A percentile compares a stretch with the other conserved stretches of the same genome.
These are phyloP conservation scores for Agarophyton chilense DNA, from an alignment of 23 red algal species.

Conservation along the genomic window DNA sequence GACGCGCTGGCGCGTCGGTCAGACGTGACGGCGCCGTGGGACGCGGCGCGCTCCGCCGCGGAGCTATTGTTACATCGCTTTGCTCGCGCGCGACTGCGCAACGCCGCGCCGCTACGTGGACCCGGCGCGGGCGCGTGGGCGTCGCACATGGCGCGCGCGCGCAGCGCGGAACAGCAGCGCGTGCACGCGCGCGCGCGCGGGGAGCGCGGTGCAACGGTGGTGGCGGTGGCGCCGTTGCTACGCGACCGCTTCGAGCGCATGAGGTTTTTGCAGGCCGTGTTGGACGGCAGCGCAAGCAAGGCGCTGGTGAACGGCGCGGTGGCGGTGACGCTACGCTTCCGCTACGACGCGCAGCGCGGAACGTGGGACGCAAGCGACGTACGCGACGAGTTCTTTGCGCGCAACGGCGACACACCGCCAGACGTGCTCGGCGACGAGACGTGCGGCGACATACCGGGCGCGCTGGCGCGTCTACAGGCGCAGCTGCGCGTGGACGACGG, in stretches of 20 bases:
- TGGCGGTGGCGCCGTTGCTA: background rate
- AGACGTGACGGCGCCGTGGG: slow-evolving; percentile 43
- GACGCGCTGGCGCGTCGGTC: background rate
- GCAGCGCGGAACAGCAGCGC: background rate
- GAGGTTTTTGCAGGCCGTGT: slow-evolving; percentile 22
- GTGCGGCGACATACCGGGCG: background rate
- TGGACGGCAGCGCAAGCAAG: slow-evolving; percentile 38
- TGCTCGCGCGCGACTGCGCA: background rate
- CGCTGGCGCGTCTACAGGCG: background rate
- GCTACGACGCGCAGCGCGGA: slow-evolving; percentile 11
- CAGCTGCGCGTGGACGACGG: background rate
- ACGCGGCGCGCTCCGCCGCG: slow-evolving; percentile 22
- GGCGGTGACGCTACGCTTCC: slow-evolving; percentile 39
- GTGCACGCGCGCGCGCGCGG: background rate
- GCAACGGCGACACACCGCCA: slow-evolving; percentile 47
- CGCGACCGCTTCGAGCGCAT: slow-evolving; percentile 37
- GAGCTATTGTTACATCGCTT: slow-evolving; percentile 15
- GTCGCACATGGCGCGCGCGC: background rate
- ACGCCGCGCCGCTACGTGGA: background rate
- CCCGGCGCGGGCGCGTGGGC: background rate
- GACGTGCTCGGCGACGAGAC: slow-evolving; percentile 62
- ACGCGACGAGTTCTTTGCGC: slow-evolving; percentile 15
- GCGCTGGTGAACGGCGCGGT: slow-evolving; percentile 37
- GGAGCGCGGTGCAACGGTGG: background rate
- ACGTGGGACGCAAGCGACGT: slow-evolving; percentile 32